Evolutionary conservation across 495 filamentous ascomycete species (phyloP).

Genomic region (Hyphodiscus hymeniophilus): DNA sequence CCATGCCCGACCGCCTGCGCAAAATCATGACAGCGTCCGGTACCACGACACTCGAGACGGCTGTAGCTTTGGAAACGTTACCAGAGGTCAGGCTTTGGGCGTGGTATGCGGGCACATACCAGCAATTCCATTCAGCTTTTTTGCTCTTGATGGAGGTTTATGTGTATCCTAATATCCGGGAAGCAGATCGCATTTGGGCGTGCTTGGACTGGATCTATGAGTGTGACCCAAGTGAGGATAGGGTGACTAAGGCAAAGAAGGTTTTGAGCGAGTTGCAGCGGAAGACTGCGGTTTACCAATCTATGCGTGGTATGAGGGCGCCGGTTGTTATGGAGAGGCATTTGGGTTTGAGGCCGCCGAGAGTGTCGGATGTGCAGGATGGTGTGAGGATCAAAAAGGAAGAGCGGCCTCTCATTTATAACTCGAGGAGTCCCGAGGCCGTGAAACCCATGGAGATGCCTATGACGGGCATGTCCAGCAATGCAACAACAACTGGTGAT

Average conservation of each 20-base stretch:
- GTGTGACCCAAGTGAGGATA: slow-evolving; percentile 13
- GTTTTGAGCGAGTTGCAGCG: slow-evolving; percentile 20
- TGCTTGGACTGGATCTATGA: slow-evolving; percentile 66
- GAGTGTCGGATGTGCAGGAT: slow-evolving; percentile 1
- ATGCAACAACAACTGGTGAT: neutral
- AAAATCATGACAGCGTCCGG: slow-evolving; percentile 42
- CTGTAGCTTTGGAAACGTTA: slow-evolving; percentile 49
- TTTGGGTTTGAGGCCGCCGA: slow-evolving; percentile 13
- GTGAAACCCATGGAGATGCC: no score
- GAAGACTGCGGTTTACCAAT: slow-evolving; percentile 23
- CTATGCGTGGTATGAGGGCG: slow-evolving; percentile 20
- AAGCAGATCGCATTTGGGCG: slow-evolving; percentile 56
- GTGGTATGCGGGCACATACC: slow-evolving; percentile 48
- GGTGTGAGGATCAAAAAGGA: neutral
- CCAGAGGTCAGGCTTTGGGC: slow-evolving; percentile 41
- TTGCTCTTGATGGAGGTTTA: slow-evolving; percentile 46
- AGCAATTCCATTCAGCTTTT: slow-evolving; percentile 48
- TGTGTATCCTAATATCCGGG: slow-evolving; percentile 43
- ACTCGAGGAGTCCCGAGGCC: neutral
- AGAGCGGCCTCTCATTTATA: neutral
- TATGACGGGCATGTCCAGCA: neutral
- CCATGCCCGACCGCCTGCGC: slow-evolving; percentile 36
- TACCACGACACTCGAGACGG: slow-evolving; percentile 48
- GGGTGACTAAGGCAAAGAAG: slow-evolving; percentile 13
- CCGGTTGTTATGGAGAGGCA: slow-evolving; percentile 18